phyloP scores from a whole-genome alignment of 2,329 filamentous ascomycete genomes.

The Escovopsis weberi region DNA sequence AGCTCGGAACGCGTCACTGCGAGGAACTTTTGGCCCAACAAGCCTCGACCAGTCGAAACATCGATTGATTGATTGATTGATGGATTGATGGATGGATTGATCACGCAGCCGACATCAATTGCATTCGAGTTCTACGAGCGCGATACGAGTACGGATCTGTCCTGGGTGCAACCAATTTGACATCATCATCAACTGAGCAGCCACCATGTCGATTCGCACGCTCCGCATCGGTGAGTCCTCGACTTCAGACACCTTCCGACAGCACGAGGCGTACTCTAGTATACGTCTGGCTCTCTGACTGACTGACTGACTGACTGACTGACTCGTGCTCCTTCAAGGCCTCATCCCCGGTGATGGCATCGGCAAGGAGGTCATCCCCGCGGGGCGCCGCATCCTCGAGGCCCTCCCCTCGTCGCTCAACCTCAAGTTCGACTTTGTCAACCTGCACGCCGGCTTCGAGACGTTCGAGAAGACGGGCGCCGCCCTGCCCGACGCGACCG shows the following conservation, averaged over 20 bases:
- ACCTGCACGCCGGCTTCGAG: conserved; percentile 86
- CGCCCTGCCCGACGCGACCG: conserved; percentile 80
- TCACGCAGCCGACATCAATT: too few relatives aligned
- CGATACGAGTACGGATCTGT: too few relatives aligned
- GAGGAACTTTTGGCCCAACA: too few relatives aligned
- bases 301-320: neutral
- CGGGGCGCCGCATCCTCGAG: conserved; percentile 82
- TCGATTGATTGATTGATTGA: too few relatives aligned
- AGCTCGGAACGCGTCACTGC: too few relatives aligned
- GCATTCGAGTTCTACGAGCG: too few relatives aligned
- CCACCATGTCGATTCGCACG: conserved; percentile 26
- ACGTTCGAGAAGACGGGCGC: conserved; percentile 82
- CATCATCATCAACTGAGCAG: conserved; percentile 6
- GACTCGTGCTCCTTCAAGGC: conserved; percentile 35
- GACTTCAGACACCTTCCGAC: neutral
- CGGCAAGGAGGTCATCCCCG: conserved; percentile 94
- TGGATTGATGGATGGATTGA: too few relatives aligned
- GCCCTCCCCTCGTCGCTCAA: conserved; percentile 81
- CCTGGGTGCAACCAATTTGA: neutral
- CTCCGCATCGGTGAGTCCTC: conserved; percentile 24
- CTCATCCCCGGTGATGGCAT: conserved; percentile 98
- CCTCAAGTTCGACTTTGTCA: conserved; percentile 85
- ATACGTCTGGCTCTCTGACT: too few relatives aligned
- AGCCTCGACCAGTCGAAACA: too few relatives aligned
- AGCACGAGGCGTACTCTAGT: neutral